Evolutionary conservation across 1,139 yeast genomes (phyloP).

Genomic region (Ogataea hybrid): DNA sequence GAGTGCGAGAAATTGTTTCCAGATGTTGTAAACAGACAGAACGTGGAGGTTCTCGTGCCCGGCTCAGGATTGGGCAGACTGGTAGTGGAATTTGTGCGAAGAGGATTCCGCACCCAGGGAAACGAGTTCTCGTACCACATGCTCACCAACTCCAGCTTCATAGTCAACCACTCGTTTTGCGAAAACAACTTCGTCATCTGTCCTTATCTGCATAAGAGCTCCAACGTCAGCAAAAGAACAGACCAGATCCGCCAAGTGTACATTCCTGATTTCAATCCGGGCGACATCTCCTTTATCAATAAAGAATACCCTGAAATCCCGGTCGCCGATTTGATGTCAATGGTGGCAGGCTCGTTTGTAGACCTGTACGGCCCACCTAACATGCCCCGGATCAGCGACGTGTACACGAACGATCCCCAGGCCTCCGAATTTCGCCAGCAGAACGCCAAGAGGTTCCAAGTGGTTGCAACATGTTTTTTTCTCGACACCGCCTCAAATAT

Average conservation of each 20-base stretch:
- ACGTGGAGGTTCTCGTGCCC: conserved; percentile 60
- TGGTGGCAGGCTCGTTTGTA: conserved; percentile 77
- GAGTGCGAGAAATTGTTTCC: conserved; percentile 48
- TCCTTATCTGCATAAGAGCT: conserved; percentile 55
- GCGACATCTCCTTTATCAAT: conserved; percentile 34
- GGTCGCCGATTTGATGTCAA: conserved; percentile 60
- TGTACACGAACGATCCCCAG: conserved; percentile 38
- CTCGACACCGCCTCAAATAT: conserved; percentile 77
- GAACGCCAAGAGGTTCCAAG: conserved; percentile 45
- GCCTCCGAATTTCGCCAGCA: conserved; percentile 43
- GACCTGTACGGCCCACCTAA: conserved; percentile 66
- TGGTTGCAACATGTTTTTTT: conserved; percentile 70
- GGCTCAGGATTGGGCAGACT: conserved; percentile 84
- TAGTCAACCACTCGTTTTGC: conserved; percentile 53
- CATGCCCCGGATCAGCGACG: conserved; percentile 34
- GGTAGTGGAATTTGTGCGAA: conserved; percentile 64
- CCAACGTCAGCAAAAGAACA: conserved; percentile 44
- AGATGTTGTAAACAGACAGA: conserved; percentile 36
- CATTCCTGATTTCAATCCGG: conserved; percentile 53
- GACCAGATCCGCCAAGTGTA: conserved; percentile 49
- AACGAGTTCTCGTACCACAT: conserved; percentile 83
- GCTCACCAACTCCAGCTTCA: conserved; percentile 64
- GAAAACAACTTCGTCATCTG: conserved; percentile 42
- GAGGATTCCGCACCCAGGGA: conserved; percentile 78
- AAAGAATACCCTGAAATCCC: conserved; percentile 40